phyloP scores from a whole-genome alignment of 1,284 basidiomycete species.

The Puccinia novopanici region DNA sequence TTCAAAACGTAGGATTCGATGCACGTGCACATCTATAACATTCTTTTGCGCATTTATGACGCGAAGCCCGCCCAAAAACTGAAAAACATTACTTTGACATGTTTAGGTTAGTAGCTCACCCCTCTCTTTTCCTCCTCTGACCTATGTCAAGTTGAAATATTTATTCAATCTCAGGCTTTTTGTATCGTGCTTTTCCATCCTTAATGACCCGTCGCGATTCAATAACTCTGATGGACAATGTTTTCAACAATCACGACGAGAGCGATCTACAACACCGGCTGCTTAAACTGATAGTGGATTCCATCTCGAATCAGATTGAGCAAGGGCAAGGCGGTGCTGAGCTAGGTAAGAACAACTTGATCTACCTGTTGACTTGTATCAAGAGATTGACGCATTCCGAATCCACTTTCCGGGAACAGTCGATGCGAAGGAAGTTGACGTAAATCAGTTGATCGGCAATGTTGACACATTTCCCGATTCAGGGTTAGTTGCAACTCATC shows the following conservation, averaged over 20 bases:
- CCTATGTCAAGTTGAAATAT: not conserved
- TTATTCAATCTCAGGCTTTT: slow-evolving; percentile 66
- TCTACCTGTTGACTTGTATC: slow-evolving; percentile 54
- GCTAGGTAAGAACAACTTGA: slow-evolving; percentile 61
- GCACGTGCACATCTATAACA: slow-evolving; percentile 35
- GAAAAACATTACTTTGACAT: slow-evolving; percentile 29
- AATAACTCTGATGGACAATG: slow-evolving; percentile 80
- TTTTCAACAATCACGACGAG: slow-evolving; percentile 67
- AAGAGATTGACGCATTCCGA: slow-evolving; percentile 33
- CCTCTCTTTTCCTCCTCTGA: not conserved
- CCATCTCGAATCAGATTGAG: slow-evolving; percentile 74
- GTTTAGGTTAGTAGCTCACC: slow-evolving; percentile 32
- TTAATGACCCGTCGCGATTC: slow-evolving; percentile 79
- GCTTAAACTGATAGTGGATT: slow-evolving; percentile 85
- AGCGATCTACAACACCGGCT: slow-evolving; percentile 74
- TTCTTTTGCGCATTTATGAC: slow-evolving; percentile 34
- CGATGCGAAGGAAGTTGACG: slow-evolving; percentile 65
- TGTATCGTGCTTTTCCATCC: slow-evolving; percentile 88
- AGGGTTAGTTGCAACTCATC: slow-evolving; percentile 66
- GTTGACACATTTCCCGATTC: slow-evolving; percentile 93
- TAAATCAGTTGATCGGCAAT: slow-evolving; percentile 90
- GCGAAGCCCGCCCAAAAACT: slow-evolving; percentile 9
- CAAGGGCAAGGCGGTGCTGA: slow-evolving; percentile 73
- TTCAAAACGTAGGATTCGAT: slow-evolving; percentile 33
- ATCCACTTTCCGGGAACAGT: not conserved